Base-by-base conservation (phyloP, 2,329 filamentous ascomycete species). In the Claviceps purpurea region DNA sequence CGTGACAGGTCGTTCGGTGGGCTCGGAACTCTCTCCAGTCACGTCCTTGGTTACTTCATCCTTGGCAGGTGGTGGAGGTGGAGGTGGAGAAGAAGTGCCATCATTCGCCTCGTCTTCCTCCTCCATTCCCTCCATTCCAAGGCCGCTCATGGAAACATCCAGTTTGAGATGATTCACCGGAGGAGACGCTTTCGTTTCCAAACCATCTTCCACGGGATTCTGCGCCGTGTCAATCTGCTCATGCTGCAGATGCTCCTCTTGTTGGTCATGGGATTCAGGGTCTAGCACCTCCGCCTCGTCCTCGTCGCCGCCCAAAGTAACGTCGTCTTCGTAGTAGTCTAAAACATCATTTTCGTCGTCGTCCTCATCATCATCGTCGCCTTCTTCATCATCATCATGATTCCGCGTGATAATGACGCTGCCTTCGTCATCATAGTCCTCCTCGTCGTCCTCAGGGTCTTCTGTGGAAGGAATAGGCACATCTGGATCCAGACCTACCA, bases 381-480 rank as follows among this genome's bases (percentile, higher is more conserved):
- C 73, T 46, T 83, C 77, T 24, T 84, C 78, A 30, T 74, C 77
- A 22, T 84, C 78, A 26, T 74, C 72, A 61, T 84, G 76, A 42
- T 81, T 73, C 59, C 45, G n/a, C 13, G 85, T 87, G 61, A 90
- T 82, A 47, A 85, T 75, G 50, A 85, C 75, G 54, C 81, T 82
- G 26, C 73, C 75, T 55, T 75, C 76, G 43, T 76, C 74, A 24
- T 73, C 72, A 41, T 76, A 69, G 3, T 73, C 68, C 13, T 74
- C 65, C 8, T 81, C 77, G n/a, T 77, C 74, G 43, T 81, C 64
- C 41, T 80, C 71, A 1, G 77, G 79, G 57, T 82, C 82, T 67
- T 96, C 91, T 14, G 89, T 84, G 39, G 88, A 94, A 20, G 88
- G 90, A 59, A 96, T 88, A 0, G 91, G 87, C 42, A 93, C 79